phyloP scores from a whole-genome alignment of 2,329 filamentous ascomycete genomes.

The Mariannaea elegans region DNA sequence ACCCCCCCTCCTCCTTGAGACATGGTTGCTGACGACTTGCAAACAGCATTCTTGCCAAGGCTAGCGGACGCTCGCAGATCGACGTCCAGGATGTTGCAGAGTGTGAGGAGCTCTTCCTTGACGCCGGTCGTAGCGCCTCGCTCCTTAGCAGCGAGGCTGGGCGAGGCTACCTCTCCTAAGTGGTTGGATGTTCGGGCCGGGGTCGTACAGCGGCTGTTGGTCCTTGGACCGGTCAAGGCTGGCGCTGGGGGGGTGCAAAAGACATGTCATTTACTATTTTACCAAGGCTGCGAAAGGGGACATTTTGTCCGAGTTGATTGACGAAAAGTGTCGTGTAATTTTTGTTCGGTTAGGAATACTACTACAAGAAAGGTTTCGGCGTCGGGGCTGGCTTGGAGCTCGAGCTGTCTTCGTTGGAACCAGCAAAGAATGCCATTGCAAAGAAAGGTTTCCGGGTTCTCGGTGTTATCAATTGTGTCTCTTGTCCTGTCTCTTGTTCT shows the following conservation, averaged over 20 bases:
- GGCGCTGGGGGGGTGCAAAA: slow-evolving; percentile 31
- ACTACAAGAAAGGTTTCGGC: slow-evolving; percentile 25
- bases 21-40: slow-evolving; percentile 45
- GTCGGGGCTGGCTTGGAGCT: slow-evolving; percentile 37
- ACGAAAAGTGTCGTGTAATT: slow-evolving; percentile 37
- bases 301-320: slow-evolving; percentile 17
- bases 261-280: slow-evolving; percentile 42
- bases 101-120: slow-evolving; percentile 85
- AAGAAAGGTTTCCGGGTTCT: slow-evolving; percentile 13
- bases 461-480: slow-evolving; percentile 5
- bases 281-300: slow-evolving; percentile 29
- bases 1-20: slow-evolving; percentile 33
- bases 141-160: slow-evolving; percentile 72
- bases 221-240: slow-evolving; percentile 20
- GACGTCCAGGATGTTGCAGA: slow-evolving; percentile 81
- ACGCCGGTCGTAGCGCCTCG: slow-evolving; percentile 79
- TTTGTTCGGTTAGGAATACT: slow-evolving; percentile 34
- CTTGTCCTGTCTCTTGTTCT: neutral
- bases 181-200: slow-evolving; percentile 10
- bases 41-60: slow-evolving; percentile 83
- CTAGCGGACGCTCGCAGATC: slow-evolving; percentile 80
- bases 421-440: slow-evolving; percentile 21
- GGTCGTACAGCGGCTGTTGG: slow-evolving; percentile 10
- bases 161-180: slow-evolving; percentile 70
- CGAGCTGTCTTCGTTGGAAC: slow-evolving; percentile 31